These are phyloP conservation scores for Fraxinus anomala DNA, from an alignment of 257 asterid genomes.

Conservation along the genomic window DNA sequence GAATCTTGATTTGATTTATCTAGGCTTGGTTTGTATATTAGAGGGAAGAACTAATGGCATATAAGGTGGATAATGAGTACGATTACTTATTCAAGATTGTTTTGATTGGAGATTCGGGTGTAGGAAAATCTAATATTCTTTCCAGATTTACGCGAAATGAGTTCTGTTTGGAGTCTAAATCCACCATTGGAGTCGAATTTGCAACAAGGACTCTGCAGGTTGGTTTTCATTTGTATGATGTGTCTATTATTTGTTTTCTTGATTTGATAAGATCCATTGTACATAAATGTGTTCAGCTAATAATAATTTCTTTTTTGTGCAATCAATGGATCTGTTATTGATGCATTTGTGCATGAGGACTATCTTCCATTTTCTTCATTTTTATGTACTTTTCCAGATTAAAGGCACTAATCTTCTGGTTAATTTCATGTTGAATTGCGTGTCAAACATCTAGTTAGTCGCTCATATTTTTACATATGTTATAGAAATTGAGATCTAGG, in stretches of 20 bases:
- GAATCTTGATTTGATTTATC: neutral
- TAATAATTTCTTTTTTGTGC: neutral
- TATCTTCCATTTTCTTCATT: neutral
- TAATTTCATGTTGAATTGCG: too few species aligned
- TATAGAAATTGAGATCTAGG: too few species aligned
- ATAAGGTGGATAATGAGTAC: slow-evolving; percentile 51
- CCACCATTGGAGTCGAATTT: slow-evolving; percentile 54
- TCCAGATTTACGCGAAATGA: slow-evolving; percentile 53
- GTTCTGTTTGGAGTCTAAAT: slow-evolving; percentile 50
- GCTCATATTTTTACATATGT: too few species aligned
- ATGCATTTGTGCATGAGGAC: neutral
- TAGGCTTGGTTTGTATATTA: neutral
- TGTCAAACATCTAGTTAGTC: too few species aligned
- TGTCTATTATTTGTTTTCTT: neutral
- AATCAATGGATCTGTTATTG: neutral
- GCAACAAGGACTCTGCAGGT: slow-evolving; percentile 56
- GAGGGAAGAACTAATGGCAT: slow-evolving; percentile 46
- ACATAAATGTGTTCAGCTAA: neutral
- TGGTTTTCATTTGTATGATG: neutral
- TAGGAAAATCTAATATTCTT: slow-evolving; percentile 46
- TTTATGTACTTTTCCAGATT: neutral
- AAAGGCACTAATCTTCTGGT: neutral
- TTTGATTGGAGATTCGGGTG: slow-evolving; percentile 46
- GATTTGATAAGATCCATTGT: neutral
- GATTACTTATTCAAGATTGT: slow-evolving; percentile 55